A percentile compares a stretch with the other conserved stretches of the same genome.
Evolutionary conservation across 305 asterid species (phyloP).

Genomic region (Fraxinus paxiana): DNA sequence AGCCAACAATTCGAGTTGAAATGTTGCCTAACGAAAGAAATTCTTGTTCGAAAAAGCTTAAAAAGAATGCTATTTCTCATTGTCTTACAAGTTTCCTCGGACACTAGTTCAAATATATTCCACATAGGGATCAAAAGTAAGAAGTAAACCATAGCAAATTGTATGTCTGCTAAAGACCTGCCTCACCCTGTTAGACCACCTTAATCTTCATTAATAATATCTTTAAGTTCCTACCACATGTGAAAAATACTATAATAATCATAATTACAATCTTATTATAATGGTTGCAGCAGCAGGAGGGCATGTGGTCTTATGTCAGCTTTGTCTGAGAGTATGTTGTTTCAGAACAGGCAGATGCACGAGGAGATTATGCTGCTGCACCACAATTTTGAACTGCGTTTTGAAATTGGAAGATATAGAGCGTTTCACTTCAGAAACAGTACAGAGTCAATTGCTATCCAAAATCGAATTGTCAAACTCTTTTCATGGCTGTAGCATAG

Average conservation of each 20-base stretch:
- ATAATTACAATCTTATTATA: background rate
- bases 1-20: background rate
- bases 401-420: background rate
- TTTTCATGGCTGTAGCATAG: background rate
- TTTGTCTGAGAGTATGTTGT: background rate
- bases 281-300: background rate
- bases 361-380: background rate
- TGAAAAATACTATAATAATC: background rate
- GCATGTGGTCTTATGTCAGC: background rate
- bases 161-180: background rate
- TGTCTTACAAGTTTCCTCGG: background rate
- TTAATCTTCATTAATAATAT: background rate
- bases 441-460: background rate
- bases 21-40: background rate
- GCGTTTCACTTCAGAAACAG: background rate
- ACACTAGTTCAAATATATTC: background rate
- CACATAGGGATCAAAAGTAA: background rate
- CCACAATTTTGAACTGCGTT: background rate
- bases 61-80: too few relatives aligned
- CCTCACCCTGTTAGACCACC: background rate
- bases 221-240: background rate
- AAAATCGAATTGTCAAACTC: conserved; percentile 23
- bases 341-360: background rate
- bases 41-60: background rate
- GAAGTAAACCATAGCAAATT: background rate